Conservation (phyloP, 164 flowering plant genomes). For the Stephania yunnanensis region DNA sequence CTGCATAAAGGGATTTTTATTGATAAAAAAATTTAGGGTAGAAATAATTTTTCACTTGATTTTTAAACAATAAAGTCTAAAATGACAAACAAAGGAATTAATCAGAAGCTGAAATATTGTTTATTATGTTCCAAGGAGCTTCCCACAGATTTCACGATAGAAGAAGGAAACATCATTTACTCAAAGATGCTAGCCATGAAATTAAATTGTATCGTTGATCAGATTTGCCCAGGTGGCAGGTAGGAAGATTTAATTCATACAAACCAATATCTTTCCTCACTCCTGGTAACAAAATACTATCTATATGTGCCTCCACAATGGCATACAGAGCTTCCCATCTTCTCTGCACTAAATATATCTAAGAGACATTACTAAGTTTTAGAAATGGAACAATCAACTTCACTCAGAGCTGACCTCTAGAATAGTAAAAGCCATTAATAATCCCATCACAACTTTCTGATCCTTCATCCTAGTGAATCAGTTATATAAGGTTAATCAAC, state of each 20-base stretch:
- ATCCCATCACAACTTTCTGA: neutral
- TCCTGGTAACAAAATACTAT: neutral
- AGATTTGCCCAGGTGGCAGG: neutral
- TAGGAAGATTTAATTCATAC: neutral
- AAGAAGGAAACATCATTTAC: neutral
- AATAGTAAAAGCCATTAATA: neutral
- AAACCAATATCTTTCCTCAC: neutral
- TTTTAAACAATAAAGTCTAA: neutral
- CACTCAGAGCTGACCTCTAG: neutral
- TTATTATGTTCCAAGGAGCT: neutral
- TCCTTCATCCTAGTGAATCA: neutral
- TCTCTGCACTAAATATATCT: neutral
- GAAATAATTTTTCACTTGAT: no score
- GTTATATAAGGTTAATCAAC: neutral
- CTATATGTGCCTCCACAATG: neutral
- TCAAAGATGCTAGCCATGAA: neutral
- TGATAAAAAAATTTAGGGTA: no score
- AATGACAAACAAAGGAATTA: neutral
- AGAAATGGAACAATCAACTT: neutral
- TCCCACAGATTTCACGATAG: neutral
- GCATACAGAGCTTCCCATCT: neutral
- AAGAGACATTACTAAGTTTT: neutral
- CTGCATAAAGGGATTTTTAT: no score
- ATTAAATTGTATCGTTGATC: neutral
- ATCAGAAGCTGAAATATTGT: neutral